Evolutionary conservation across 768 basidiomycete genomes (phyloP), one percentile per base, ranked within the genome.

Genomic region (Tricholoma flavovirens): DNA sequence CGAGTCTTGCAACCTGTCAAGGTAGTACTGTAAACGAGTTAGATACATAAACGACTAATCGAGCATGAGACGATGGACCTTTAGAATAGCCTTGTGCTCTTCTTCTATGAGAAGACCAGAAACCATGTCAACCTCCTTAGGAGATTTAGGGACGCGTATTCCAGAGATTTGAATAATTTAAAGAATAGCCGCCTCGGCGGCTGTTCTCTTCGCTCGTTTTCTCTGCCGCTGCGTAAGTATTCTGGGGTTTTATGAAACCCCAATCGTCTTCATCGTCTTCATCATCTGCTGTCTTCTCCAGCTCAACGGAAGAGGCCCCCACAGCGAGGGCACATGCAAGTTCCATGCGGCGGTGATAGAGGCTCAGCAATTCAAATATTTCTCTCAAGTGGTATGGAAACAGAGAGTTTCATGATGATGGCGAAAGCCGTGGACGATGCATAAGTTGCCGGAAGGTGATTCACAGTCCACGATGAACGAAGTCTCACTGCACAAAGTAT

Each of bases 391-490:
- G 49, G 19, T 65, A 68, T 4, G 70, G 51, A 51, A 67, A 51
- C 52, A 65, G 69, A 67, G 33, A 75, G 56, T 19, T 56, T 55
- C 7, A 40, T 58, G 36, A 75, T 59, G 24, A 75, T 52, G 19
- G 45, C 56, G 21, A 33, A 48, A 15, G 63, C 55, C 24, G n/a
- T 54, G 5, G 73, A 73, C 3, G 45, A 8, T 12, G 48, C 55
- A 46, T 69, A 61, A 40, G 46, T 17, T 49, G 15, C 26, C n/a
- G 46, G 26, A n/a, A 49, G 30, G 29, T 49, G 46, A 49, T 49
- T 30, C 29, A 29, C 9, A 5, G 30, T 49, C 46, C 46, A 49
- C 15, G 15, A n/a, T 17, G 46, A n/a, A 49, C 15, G 30, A 17
- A 30, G 26, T 49, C 46, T 33, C 4, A 26, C 43, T 19, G 14